These are phyloP conservation scores for Ophiosphaerella korrae DNA, from an alignment of 2,329 filamentous ascomycete species.

Conservation along the genomic window DNA sequence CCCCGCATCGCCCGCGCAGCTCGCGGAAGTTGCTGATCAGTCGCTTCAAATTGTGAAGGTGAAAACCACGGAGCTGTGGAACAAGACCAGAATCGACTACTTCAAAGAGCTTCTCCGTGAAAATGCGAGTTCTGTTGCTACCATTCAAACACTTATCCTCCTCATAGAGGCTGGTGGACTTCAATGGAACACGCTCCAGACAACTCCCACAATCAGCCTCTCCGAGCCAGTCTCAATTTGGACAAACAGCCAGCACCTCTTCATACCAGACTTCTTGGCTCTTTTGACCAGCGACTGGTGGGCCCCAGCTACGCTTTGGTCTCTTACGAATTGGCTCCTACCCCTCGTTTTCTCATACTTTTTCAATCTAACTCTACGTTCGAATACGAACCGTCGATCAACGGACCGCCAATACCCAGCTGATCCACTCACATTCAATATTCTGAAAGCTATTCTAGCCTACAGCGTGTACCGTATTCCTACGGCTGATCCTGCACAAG, in stretches of 20 bases:
- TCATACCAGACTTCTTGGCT: conserved; percentile 79
- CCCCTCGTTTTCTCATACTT: conserved; percentile 82
- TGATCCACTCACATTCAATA: conserved; percentile 89
- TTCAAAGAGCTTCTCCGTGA: conserved; percentile 70
- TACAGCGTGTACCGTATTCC: conserved; percentile 73
- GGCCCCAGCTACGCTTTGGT: conserved; percentile 79
- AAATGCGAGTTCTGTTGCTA: conserved; percentile 70
- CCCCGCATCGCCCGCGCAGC: conserved; percentile 73
- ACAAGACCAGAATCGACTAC: conserved; percentile 69
- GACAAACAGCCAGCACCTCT: conserved; percentile 65
- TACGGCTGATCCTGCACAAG: conserved; percentile 15
- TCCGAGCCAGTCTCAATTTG: conserved; percentile 64
- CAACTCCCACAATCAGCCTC: conserved; percentile 73
- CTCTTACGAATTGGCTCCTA: conserved; percentile 70
- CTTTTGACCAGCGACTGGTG: conserved; percentile 81
- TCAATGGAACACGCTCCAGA: conserved; percentile 71
- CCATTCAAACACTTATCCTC: conserved; percentile 41
- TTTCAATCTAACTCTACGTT: conserved; percentile 77
- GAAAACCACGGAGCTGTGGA: conserved; percentile 67
- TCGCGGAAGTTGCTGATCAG: conserved; percentile 65
- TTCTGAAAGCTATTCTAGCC: conserved; percentile 80
- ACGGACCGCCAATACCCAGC: conserved; percentile 62
- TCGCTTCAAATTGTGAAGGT: conserved; percentile 73
- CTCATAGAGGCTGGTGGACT: conserved; percentile 73
- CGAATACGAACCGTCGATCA: conserved; percentile 53